Conservation (phyloP, 2,329 filamentous ascomycete genomes). For the Colletotrichum siamense region DNA sequence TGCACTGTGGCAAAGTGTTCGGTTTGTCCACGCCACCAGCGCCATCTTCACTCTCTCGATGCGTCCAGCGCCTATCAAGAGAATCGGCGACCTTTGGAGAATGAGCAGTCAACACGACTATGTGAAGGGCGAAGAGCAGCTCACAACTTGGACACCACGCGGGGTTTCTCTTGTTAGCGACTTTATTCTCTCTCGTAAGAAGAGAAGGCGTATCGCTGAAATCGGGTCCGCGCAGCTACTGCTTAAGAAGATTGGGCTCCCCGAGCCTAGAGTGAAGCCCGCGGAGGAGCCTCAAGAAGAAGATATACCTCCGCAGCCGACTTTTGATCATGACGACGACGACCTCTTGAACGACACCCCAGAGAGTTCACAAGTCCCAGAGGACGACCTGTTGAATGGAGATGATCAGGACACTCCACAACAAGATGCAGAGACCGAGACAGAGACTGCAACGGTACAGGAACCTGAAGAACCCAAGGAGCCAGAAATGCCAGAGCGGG, state of each 20-base stretch:
- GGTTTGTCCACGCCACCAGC: conserved; percentile 86
- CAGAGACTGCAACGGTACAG: conserved; percentile 24
- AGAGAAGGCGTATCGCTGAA: conserved; percentile 76
- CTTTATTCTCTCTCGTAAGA: conserved; percentile 77
- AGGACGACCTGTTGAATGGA: conserved; percentile 31
- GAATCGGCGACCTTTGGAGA: conserved; percentile 91
- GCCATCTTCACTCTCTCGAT: conserved; percentile 87
- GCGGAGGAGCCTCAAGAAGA: conserved; percentile 41
- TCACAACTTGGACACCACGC: conserved; percentile 85
- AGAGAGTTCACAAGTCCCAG: conserved; percentile 51
- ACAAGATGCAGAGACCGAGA: conserved; percentile 26
- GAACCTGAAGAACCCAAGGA: conserved; percentile 26
- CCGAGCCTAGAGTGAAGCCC: conserved; percentile 42
- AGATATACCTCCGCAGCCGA: conserved; percentile 37
- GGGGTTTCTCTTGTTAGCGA: conserved; percentile 92
- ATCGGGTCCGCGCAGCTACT: conserved; percentile 77
- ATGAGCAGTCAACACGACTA: conserved; percentile 96
- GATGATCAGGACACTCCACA: conserved; percentile 27
- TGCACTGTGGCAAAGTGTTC: conserved; percentile 81
- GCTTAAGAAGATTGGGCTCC: conserved; percentile 62
- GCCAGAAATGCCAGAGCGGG: conserved; percentile 46
- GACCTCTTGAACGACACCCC: conserved; percentile 65
- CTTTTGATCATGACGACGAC: conserved; percentile 57
- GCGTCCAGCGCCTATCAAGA: conserved; percentile 87
- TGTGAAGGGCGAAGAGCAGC: conserved; percentile 90